Evolutionary conservation across 2,329 filamentous ascomycete genomes (phyloP), one percentile per base, ranked within the genome.

Genomic region (Claviceps pusilla): DNA sequence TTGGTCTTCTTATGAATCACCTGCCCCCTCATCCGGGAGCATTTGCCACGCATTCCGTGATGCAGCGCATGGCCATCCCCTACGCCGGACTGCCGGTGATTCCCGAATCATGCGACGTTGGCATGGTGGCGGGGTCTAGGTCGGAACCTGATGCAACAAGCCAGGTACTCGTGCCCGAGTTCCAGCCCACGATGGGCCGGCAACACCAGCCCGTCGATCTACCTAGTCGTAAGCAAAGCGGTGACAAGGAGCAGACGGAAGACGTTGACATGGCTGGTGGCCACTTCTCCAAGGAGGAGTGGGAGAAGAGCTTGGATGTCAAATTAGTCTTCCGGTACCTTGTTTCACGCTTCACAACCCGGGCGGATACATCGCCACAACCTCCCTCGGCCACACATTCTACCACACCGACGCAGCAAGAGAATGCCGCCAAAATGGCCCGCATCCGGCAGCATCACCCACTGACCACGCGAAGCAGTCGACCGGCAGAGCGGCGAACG

Each of bases 251-350:
- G n/a, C 48, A 46, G 37, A 62, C 59, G 37, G 54, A 64, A 29
- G 63, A 66, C 39, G 53, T 58, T 16, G 54, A 57, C 4, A 61
- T 63, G 59, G 57, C 59, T 48, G 63, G 64, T 47, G 41, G 43
- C 16, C 56, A 67, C 0, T 82, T 82, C 57, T 79, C 77, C 1
- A 76, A 87, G 61, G 87, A 93, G 41, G 93, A 95, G 64, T 98
- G 93, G 93, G 90, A 97, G 69, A 83, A 85, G 57, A 87, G 95
- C 53, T 77, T 97, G 5, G 90, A 97, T 63, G 80, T 96, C 59
- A 87, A 86, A 65, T 86, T 95, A 66, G 87, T 97, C 39, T 97
- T 97, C 72, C 82, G 84, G 50, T 97, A 93, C 65, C 76, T 95
- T 35, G 80, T 84, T 55, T 86, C 81, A 19, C 83, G 87, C 56